Evolutionary conservation across 2,329 filamentous ascomycete genomes (phyloP).

Genomic region (Zymoseptoria tritici): DNA sequence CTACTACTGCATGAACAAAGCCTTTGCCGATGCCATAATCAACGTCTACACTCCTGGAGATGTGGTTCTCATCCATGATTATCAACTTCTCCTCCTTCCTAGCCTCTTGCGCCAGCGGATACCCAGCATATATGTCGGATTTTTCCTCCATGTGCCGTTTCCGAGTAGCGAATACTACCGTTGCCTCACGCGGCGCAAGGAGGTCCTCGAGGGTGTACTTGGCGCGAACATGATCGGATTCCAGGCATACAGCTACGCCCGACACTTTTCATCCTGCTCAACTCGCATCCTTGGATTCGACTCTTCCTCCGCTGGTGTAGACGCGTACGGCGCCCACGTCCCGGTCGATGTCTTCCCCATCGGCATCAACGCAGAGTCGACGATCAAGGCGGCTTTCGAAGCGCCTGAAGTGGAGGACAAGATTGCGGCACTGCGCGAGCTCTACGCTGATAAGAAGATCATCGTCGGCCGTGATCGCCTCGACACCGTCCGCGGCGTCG

Average conservation of each 20-base stretch:
- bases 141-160: constrained; percentile 91
- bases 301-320: constrained; percentile 75
- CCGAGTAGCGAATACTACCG: constrained; percentile 93
- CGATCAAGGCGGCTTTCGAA: constrained; percentile 67
- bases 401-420: constrained; percentile 60
- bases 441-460: constrained; percentile 86
- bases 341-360: constrained; percentile 92
- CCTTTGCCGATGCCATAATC: constrained; percentile 83
- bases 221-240: constrained; percentile 92
- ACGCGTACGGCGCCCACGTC: constrained; percentile 81
- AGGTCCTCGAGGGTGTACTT: constrained; percentile 80
- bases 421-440: constrained; percentile 60
- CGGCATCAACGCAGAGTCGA: constrained; percentile 79
- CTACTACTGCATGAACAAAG: constrained; percentile 86
- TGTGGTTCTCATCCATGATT: constrained; percentile 88
- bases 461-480: constrained; percentile 93
- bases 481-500: constrained; percentile 84
- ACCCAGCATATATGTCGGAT: constrained; percentile 86
- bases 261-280: constrained; percentile 91
- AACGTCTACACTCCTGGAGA: constrained; percentile 88
- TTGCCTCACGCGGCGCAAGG: constrained; percentile 79
- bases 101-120: constrained; percentile 79
- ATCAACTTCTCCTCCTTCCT: constrained; percentile 83
- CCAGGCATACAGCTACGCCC: constrained; percentile 90
- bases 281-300: constrained; percentile 86